These are phyloP conservation scores for Phaeosphaeriaceae sp. DNA, from an alignment of 2,329 filamentous ascomycete genomes.

Conservation along the genomic window DNA sequence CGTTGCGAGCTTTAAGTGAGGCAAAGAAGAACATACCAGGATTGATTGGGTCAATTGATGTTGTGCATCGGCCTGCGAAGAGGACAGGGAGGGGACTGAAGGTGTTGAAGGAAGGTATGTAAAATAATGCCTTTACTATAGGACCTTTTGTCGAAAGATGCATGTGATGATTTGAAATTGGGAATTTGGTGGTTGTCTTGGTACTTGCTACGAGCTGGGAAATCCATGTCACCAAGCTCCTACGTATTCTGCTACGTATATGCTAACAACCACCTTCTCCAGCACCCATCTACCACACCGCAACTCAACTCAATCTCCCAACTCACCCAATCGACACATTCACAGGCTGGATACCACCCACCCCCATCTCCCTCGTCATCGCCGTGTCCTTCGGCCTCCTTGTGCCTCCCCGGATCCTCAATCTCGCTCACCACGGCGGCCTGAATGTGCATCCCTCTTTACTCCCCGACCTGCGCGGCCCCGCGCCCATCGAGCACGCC, in stretches of 20 bases:
- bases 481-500: slow-evolving; percentile 87
- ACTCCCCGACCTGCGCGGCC: slow-evolving; percentile 83
- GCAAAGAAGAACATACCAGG: slow-evolving; percentile 56
- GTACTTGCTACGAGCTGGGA: not conserved
- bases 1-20: slow-evolving; percentile 71
- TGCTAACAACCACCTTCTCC: slow-evolving; percentile 17
- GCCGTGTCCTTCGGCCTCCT: slow-evolving; percentile 95
- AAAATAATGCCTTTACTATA: too few relatives aligned
- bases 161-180: not conserved
- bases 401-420: slow-evolving; percentile 78
- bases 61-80: slow-evolving; percentile 83
- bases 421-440: slow-evolving; percentile 77
- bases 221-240: not conserved
- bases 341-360: slow-evolving; percentile 69
- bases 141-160: too few relatives aligned
- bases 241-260: slow-evolving; percentile 2
- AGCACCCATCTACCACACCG: slow-evolving; percentile 74
- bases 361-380: slow-evolving; percentile 73
- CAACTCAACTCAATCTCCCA: slow-evolving; percentile 70
- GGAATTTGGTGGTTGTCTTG: not conserved
- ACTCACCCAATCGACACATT: slow-evolving; percentile 84
- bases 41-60: slow-evolving; percentile 73
- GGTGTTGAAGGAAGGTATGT: slow-evolving; percentile 68
- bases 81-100: slow-evolving; percentile 77
- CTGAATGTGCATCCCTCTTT: slow-evolving; percentile 94